phyloP scores from a whole-genome alignment of 495 filamentous ascomycete species.

The Hypoxylon subgilvum region DNA sequence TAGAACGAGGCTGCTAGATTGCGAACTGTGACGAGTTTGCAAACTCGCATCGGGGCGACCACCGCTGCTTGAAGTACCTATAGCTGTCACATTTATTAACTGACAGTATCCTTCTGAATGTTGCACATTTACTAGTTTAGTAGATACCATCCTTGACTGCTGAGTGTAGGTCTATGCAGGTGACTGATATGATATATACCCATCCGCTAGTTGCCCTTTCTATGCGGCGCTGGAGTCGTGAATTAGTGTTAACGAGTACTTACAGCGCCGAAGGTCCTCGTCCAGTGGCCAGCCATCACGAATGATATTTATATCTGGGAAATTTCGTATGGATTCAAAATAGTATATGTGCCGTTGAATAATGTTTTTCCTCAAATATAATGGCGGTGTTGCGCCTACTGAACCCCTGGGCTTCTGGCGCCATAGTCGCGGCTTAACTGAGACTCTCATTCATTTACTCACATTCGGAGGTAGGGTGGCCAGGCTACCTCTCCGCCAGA shows the following conservation, averaged over 20 bases:
- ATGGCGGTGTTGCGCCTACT: not conserved
- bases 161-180: too few relatives aligned
- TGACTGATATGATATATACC: not conserved
- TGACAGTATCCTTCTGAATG: too few relatives aligned
- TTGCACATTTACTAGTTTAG: too few relatives aligned
- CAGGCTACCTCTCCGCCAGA: too few relatives aligned
- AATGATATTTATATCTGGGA: not conserved
- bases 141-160: too few relatives aligned
- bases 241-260: slow-evolving; percentile 35
- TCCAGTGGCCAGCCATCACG: not conserved
- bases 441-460: slow-evolving; percentile 3
- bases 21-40: too few relatives aligned
- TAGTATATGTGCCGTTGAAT: not conserved
- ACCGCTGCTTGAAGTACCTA: too few relatives aligned
- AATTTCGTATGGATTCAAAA: not conserved
- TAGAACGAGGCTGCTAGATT: too few relatives aligned
- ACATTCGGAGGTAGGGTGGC: not conserved
- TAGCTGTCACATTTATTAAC: too few relatives aligned
- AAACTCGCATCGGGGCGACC: too few relatives aligned
- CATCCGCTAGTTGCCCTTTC: not conserved
- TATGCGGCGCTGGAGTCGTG: too few relatives aligned
- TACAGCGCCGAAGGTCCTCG: not conserved
- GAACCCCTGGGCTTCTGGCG: not conserved
- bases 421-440: slow-evolving; percentile 17
- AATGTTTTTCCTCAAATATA: not conserved